Evolutionary conservation across 176 grass and related monocot genomes (phyloP).

Genomic region (Eragrostis nindensis): DNA sequence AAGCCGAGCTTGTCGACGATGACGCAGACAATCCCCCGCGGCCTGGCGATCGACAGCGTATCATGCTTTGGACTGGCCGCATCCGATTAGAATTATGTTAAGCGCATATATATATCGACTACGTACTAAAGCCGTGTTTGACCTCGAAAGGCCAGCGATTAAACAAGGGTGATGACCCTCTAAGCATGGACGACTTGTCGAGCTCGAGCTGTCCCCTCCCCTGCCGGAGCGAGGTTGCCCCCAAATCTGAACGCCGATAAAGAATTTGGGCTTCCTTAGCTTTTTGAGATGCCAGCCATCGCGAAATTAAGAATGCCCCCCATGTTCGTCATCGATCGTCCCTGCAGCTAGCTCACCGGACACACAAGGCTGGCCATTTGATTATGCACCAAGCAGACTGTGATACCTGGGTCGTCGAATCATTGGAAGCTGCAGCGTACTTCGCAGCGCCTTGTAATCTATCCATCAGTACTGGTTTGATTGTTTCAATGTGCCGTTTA

Average conservation of each 20-base stretch:
- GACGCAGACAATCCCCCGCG: background rate
- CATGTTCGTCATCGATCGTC: background rate
- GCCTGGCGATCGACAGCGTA: background rate
- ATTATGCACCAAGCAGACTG: constrained; percentile 41
- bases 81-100: background rate
- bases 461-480: background rate
- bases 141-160: constrained; percentile 38
- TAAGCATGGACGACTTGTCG: constrained; percentile 31
- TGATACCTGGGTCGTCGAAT: constrained; percentile 24
- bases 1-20: background rate
- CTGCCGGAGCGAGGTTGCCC: background rate
- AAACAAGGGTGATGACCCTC: background rate
- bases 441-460: background rate
- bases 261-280: background rate
- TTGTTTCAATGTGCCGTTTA: background rate
- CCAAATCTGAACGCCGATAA: constrained; percentile 32
- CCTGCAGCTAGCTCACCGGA: constrained; percentile 9
- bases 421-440: background rate
- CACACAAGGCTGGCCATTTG: constrained; percentile 16
- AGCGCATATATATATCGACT: background rate
- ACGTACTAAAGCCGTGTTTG: constrained; percentile 36
- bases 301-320: constrained; percentile 6
- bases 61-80: constrained; percentile 16
- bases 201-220: background rate
- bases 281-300: constrained; percentile 28